Evolutionary conservation across 2,329 filamentous ascomycete species (phyloP).

Genomic region (Lecanosticta acicola): DNA sequence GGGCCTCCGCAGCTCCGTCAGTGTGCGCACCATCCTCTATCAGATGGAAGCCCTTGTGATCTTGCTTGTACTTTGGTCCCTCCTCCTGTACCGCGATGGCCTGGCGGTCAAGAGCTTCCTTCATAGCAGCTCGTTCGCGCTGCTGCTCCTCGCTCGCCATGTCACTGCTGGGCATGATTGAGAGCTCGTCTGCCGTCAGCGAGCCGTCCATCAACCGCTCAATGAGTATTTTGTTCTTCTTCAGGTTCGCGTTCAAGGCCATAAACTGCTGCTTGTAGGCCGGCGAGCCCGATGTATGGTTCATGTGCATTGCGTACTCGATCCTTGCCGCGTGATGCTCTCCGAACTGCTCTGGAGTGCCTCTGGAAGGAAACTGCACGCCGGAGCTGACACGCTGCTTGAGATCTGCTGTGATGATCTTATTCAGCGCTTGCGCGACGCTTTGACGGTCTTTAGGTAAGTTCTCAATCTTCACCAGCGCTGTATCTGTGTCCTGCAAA

Average conservation of each 20-base stretch:
- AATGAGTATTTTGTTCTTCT: constrained; percentile 75
- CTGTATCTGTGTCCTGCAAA: constrained; percentile 27
- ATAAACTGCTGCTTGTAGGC: constrained; percentile 62
- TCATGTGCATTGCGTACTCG: constrained; percentile 61
- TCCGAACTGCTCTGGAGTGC: constrained; percentile 59
- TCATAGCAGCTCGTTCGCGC: constrained; percentile 67
- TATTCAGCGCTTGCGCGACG: constrained; percentile 64
- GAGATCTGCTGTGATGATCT: constrained; percentile 62
- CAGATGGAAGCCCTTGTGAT: constrained; percentile 91
- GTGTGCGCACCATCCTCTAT: constrained; percentile 54
- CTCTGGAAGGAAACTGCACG: constrained; percentile 58
- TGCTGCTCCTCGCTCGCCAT: constrained; percentile 90
- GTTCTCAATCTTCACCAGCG: constrained; percentile 38
- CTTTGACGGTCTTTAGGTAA: constrained; percentile 63
- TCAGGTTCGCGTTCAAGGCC: constrained; percentile 77
- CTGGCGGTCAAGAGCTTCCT: constrained; percentile 72
- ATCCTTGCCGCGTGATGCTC: constrained; percentile 71
- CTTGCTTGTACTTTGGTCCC: constrained; percentile 74
- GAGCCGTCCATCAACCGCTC: constrained; percentile 67
- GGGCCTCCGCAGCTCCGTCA: constrained; percentile 42
- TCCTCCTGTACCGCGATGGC: constrained; percentile 70
- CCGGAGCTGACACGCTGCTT: constrained; percentile 60
- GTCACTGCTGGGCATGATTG: constrained; percentile 83
- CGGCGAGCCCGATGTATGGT: constrained; percentile 47
- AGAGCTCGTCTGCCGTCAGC: constrained; percentile 68